Conservation (phyloP, 345 rosid genomes). For the Acer yangbiense region DNA sequence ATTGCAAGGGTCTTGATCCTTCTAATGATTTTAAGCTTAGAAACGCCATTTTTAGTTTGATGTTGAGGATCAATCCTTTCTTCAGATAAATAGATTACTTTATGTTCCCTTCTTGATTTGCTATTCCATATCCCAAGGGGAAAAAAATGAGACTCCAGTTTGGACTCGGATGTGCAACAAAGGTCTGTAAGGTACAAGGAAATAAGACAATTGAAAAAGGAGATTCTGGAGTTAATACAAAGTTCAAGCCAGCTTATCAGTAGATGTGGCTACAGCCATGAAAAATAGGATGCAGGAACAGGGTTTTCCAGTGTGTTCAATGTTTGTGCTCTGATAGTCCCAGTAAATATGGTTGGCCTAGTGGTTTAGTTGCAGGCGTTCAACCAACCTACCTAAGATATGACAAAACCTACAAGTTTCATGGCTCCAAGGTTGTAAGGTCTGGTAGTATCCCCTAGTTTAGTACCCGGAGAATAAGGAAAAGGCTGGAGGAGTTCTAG, state of each 20-base stretch:
- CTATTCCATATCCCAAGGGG: not conserved
- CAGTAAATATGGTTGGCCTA: not conserved
- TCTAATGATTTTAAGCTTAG: not conserved
- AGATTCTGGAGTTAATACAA: not conserved
- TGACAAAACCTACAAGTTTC: not conserved
- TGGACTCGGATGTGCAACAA: not conserved
- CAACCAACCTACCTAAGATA: not conserved
- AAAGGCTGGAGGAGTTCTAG: not conserved
- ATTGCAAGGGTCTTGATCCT: not conserved
- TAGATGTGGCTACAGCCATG: not conserved
- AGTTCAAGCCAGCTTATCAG: not conserved
- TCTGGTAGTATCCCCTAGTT: not conserved
- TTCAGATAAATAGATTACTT: not conserved
- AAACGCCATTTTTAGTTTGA: not conserved
- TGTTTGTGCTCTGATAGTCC: not conserved
- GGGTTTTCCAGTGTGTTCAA: not conserved
- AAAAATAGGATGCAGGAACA: not conserved
- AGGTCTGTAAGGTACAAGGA: no score
- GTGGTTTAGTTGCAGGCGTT: not conserved
- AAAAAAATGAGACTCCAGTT: not conserved
- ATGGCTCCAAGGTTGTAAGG: not conserved
- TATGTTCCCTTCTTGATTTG: not conserved
- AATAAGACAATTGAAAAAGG: not conserved
- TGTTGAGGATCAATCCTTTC: not conserved
- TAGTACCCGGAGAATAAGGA: not conserved